These are phyloP conservation scores for Sphaerulina musiva DNA, from an alignment of 2,329 filamentous ascomycete genomes.

Conservation along the genomic window DNA sequence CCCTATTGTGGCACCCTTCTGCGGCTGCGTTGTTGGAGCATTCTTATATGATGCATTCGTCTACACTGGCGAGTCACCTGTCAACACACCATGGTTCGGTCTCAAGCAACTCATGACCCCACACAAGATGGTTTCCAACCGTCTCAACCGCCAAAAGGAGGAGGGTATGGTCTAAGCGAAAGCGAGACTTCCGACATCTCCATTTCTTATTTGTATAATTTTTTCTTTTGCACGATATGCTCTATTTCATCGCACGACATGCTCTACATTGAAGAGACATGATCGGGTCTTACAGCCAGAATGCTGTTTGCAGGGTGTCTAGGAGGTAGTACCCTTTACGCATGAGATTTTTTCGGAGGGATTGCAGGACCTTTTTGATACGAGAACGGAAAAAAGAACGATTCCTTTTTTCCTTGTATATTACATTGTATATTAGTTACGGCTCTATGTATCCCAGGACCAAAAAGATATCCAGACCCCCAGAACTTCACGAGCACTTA, in stretches of 20 bases:
- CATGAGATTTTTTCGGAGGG: not conserved
- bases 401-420: not conserved
- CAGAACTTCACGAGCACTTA: no score
- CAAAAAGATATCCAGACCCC: no score
- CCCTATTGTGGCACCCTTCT: constrained; percentile 59
- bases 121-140: constrained; percentile 18
- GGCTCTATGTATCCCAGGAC: not conserved
- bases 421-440: not conserved
- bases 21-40: constrained; percentile 56
- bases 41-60: constrained; percentile 63
- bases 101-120: constrained; percentile 25
- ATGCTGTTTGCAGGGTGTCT: not conserved
- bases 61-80: constrained; percentile 55
- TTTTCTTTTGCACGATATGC: not conserved
- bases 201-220: not conserved
- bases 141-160: constrained; percentile 24
- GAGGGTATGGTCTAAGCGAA: constrained; percentile 26
- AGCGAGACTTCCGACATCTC: not conserved
- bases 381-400: not conserved
- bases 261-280: no score
- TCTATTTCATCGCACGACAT: no score
- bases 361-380: not conserved
- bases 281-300: not conserved
- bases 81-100: constrained; percentile 54
- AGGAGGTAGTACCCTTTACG: not conserved